Percentiles rank a stretch among this genome's conserved stretches.
Conservation (phyloP, 2,329 filamentous ascomycete species). For the Fusarium metavorans region DNA sequence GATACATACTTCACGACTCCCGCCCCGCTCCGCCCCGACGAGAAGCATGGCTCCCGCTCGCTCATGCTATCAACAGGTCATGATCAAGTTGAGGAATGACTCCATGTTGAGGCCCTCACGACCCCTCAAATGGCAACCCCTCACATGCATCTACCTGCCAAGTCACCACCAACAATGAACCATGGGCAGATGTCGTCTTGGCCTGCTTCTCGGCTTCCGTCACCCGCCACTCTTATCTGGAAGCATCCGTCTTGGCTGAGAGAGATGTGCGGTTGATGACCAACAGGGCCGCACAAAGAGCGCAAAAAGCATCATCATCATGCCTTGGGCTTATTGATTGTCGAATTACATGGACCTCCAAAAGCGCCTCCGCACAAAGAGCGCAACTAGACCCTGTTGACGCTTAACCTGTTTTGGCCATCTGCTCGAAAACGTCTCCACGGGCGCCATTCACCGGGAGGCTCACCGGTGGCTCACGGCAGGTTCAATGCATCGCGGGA, state of each 20-base stretch:
- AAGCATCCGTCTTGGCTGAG: conserved; percentile 6
- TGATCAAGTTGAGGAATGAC: not conserved
- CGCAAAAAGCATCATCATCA: not conserved
- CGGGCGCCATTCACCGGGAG: not conserved
- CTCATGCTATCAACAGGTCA: not conserved
- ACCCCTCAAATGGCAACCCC: not conserved
- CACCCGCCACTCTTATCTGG: conserved; percentile 7
- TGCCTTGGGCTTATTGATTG: not conserved
- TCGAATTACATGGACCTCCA: not conserved
- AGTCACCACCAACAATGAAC: not conserved
- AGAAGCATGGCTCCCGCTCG: not conserved
- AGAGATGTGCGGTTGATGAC: not conserved
- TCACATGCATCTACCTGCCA: conserved; percentile 1
- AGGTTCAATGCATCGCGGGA: not conserved
- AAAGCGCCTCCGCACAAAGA: conserved; percentile 5
- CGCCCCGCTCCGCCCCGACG: not conserved
- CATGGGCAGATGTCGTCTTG: not conserved
- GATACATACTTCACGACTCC: not conserved
- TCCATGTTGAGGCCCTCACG: not conserved
- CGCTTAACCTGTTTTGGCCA: conserved; percentile 16
- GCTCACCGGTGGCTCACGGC: conserved; percentile 1
- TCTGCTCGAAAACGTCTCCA: not conserved
- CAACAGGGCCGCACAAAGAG: not conserved
- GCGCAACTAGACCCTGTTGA: not conserved
- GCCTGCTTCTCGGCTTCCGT: not conserved